phyloP scores from a whole-genome alignment of 73 alveolate genomes.

The Paramecium primaurelia region DNA sequence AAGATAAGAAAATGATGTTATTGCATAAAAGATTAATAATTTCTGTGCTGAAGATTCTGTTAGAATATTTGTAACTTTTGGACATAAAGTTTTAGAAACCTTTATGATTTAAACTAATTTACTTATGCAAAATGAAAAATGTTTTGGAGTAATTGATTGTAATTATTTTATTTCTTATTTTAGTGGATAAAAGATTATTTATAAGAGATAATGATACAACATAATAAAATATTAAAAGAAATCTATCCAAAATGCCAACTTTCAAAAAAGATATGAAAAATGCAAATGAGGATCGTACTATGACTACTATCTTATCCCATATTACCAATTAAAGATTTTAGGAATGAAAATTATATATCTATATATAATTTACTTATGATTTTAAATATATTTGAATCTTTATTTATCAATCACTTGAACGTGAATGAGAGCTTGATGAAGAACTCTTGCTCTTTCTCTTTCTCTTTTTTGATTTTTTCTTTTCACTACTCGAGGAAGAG shows the following conservation, averaged over 20 bases:
- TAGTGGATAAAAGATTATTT: slow-evolving; percentile 39
- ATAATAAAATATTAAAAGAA: background rate
- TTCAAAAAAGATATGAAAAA: background rate
- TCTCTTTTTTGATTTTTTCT: slow-evolving; percentile 34
- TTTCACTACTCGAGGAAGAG: slow-evolving; percentile 41
- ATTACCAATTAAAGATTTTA: background rate
- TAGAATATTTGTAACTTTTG: slow-evolving; percentile 45
- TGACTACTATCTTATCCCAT: slow-evolving; percentile 35
- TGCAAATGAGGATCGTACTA: background rate
- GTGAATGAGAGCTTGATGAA: slow-evolving; percentile 13
- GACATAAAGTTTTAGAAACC: slow-evolving; percentile 29
- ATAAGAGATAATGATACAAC: background rate
- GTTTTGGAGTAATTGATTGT: slow-evolving; percentile 39
- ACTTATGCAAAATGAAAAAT: slow-evolving; percentile 14
- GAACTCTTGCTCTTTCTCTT: slow-evolving; percentile 22
- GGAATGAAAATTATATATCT: slow-evolving; percentile 4
- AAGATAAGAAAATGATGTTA: slow-evolving; percentile 3
- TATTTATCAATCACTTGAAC: slow-evolving; percentile 20
- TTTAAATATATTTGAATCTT: slow-evolving; percentile 4
- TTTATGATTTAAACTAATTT: background rate
- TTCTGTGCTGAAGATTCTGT: slow-evolving; percentile 50
- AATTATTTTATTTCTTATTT: background rate
- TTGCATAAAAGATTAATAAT: slow-evolving; percentile 24
- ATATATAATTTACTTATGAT: background rate
- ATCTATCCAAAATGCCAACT: slow-evolving; percentile 36